Evolutionary conservation across 2,329 filamentous ascomycete species (phyloP).

Genomic region (Madurella fahalii): DNA sequence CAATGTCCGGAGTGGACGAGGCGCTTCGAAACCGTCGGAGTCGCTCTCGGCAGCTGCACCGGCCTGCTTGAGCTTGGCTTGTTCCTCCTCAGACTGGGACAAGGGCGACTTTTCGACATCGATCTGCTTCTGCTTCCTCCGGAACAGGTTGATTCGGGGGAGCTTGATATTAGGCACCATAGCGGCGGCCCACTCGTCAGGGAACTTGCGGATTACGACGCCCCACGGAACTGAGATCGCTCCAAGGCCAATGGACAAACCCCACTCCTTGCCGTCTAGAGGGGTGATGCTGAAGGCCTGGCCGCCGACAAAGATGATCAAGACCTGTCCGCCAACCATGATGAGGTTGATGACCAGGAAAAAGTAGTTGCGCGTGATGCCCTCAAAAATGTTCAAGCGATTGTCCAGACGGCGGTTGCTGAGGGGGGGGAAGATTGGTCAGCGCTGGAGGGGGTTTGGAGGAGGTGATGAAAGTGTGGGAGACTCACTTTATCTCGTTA

Average conservation of each 20-base stretch:
- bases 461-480: neutral
- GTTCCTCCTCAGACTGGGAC: neutral
- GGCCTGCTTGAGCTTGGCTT: too few species aligned
- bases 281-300: conserved; percentile 63
- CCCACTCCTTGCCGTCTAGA: conserved; percentile 72
- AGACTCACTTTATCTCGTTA: conserved; percentile 66
- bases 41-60: too few species aligned
- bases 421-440: conserved; percentile 23
- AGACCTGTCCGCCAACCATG: conserved; percentile 78
- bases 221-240: conserved; percentile 72
- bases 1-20: conserved; percentile 24
- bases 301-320: conserved; percentile 81
- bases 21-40: neutral
- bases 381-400: conserved; percentile 82
- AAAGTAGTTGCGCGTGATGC: conserved; percentile 72
- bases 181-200: conserved; percentile 51
- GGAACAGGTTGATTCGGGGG: conserved; percentile 20
- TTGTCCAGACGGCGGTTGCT: conserved; percentile 81
- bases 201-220: conserved; percentile 66
- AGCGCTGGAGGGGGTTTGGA: neutral
- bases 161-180: conserved; percentile 22
- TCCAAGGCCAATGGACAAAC: conserved; percentile 73
- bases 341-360: conserved; percentile 75
- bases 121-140: conserved; percentile 13
- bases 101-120: conserved; percentile 6